Percentiles rank a stretch among this genome's conserved stretches.
phyloP scores from a whole-genome alignment of 1,284 basidiomycete species.

The Testicularia cyperi region DNA sequence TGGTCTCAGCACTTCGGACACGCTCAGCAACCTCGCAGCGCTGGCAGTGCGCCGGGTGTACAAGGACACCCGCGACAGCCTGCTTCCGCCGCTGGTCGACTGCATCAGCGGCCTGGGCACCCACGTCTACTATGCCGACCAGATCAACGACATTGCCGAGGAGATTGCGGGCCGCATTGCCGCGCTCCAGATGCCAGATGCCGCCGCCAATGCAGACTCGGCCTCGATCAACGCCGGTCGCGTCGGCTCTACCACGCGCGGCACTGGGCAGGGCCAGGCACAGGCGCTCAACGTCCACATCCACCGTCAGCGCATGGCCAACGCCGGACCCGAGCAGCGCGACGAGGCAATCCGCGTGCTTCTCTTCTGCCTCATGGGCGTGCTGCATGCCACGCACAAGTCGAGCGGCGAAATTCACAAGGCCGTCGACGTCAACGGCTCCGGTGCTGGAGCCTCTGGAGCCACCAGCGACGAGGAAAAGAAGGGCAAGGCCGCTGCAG shows the following conservation, averaged over 20 bases:
- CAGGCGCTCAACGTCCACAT: slow-evolving; percentile 31
- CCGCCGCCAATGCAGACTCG: slow-evolving; percentile 61
- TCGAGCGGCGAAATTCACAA: slow-evolving; percentile 60
- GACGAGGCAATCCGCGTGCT: slow-evolving; percentile 74
- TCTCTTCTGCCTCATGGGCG: slow-evolving; percentile 71
- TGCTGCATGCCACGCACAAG: slow-evolving; percentile 71
- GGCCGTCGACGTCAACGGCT: slow-evolving; percentile 23
- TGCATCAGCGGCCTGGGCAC: slow-evolving; percentile 81
- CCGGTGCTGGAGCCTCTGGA: neutral
- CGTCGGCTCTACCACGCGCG: slow-evolving; percentile 57
- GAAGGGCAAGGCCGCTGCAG: slow-evolving; percentile 26
- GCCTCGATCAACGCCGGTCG: slow-evolving; percentile 55
- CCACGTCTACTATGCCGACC: slow-evolving; percentile 93
- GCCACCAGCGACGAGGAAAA: slow-evolving; percentile 10
- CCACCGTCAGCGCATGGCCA: slow-evolving; percentile 48
- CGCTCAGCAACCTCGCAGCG: slow-evolving; percentile 67
- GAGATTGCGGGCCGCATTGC: slow-evolving; percentile 79
- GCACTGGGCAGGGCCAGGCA: slow-evolving; percentile 18
- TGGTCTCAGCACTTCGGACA: slow-evolving; percentile 87
- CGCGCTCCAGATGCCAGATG: slow-evolving; percentile 69
- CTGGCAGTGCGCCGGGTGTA: slow-evolving; percentile 74
- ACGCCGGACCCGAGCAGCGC: slow-evolving; percentile 60
- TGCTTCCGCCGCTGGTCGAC: slow-evolving; percentile 73
- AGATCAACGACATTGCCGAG: slow-evolving; percentile 87
- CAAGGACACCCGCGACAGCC: slow-evolving; percentile 63